Evolutionary conservation across 176 grass and related monocot genomes (phyloP).

Genomic region (Juncus inflexus): DNA sequence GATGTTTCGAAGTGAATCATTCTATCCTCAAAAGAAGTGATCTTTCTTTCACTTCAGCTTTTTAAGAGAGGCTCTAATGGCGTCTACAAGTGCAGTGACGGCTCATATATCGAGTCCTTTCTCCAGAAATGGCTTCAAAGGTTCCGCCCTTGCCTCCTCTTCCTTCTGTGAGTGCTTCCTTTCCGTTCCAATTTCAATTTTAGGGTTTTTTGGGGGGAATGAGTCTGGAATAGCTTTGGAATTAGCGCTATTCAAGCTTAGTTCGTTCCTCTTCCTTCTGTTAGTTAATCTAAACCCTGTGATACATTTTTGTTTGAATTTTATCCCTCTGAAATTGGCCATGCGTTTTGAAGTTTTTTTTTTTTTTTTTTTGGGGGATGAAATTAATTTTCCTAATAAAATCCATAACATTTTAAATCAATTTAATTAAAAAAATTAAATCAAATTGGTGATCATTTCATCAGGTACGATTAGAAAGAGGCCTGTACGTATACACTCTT

Average conservation of each 20-base stretch:
- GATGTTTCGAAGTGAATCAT: neutral
- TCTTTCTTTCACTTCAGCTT: neutral
- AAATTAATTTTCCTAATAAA: neutral
- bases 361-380: no score
- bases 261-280: neutral
- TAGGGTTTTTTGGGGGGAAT: slow-evolving; percentile 12
- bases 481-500: slow-evolving; percentile 66
- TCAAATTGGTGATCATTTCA: slow-evolving; percentile 9
- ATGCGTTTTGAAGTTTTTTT: no score
- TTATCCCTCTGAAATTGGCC: no score
- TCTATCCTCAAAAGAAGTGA: slow-evolving; percentile 17
- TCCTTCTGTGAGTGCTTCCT: neutral
- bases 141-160: neutral
- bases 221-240: neutral
- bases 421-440: no score
- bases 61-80: neutral
- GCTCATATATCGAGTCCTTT: slow-evolving; percentile 2
- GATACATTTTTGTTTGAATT: no score
- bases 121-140: slow-evolving; percentile 1
- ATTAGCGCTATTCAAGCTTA: neutral
- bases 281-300: no score
- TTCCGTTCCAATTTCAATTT: neutral
- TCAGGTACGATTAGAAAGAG: slow-evolving; percentile 54
- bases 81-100: slow-evolving; percentile 21
- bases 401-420: no score